A percentile compares a stretch with the other conserved stretches of the same genome.
These are phyloP conservation scores for Tetraselmis chui DNA, from an alignment of 139 green algal species.

Conservation along the genomic window DNA sequence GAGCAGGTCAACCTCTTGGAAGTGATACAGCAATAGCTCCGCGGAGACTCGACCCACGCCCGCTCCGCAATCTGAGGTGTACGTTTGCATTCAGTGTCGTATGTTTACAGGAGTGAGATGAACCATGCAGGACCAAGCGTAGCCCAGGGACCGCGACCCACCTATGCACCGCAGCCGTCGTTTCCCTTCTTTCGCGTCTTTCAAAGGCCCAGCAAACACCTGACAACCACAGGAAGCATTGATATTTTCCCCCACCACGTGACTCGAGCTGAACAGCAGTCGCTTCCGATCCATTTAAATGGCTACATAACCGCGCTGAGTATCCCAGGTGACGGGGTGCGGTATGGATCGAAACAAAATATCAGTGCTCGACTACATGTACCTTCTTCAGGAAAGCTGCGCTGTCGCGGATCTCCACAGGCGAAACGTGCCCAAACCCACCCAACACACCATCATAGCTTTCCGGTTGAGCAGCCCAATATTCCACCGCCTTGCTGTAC, in stretches of 20 bases:
- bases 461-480: constrained; percentile 31
- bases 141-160: too few species aligned
- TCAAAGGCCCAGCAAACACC: constrained; percentile 36
- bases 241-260: too few species aligned
- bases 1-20: constrained; percentile 81
- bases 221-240: too few species aligned
- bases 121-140: too few species aligned
- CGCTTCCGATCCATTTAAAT: too few species aligned
- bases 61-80: constrained; percentile 78
- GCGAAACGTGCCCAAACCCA: constrained; percentile 70
- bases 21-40: constrained; percentile 80
- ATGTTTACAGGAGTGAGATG: too few species aligned
- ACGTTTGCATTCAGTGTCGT: too few species aligned
- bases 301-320: too few species aligned
- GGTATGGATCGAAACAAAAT: not conserved
- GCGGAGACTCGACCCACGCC: constrained; percentile 84
- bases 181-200: constrained; percentile 33
- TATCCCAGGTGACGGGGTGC: not conserved
- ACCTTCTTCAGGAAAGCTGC: constrained; percentile 57
- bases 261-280: too few species aligned
- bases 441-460: constrained; percentile 77
- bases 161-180: constrained; percentile 19
- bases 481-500: constrained; percentile 50
- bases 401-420: constrained; percentile 71
- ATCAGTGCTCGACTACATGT: too few species aligned